These are phyloP conservation scores for Leccinum pachyderme DNA, from an alignment of 1,284 basidiomycete genomes.

Conservation along the genomic window DNA sequence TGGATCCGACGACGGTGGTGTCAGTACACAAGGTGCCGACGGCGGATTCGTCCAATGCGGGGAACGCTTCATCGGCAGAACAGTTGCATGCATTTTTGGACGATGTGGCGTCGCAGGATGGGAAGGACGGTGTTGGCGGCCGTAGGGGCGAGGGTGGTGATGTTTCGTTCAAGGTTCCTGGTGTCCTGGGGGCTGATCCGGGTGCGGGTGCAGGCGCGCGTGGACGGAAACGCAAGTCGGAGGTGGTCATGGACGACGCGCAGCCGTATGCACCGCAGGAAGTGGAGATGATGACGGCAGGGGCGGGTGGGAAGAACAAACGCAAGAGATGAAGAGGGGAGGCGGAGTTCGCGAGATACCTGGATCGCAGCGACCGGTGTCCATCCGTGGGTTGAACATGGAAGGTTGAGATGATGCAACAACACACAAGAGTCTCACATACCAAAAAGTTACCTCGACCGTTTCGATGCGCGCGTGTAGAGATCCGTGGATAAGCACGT, in stretches of 20 bases:
- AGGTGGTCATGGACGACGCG: conserved; percentile 32
- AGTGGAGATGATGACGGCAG: neutral
- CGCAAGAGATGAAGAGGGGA: conserved; percentile 22
- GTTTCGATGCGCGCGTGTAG: no score
- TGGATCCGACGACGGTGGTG: conserved; percentile 30
- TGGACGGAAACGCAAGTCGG: conserved; percentile 49
- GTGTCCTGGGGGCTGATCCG: no score
- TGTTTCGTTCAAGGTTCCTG: no score
- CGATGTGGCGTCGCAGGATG: conserved; percentile 36
- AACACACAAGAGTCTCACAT: no score
- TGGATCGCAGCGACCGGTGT: neutral
- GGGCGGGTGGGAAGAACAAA: conserved; percentile 19
- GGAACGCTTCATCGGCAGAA: conserved; percentile 34
- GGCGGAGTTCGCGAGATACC: neutral
- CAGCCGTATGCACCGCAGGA: conserved; percentile 2
- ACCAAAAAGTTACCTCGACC: no score
- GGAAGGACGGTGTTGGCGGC: conserved; percentile 9
- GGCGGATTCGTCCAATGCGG: conserved; percentile 27
- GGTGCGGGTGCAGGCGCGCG: conserved; percentile 5
- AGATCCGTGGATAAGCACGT: no score
- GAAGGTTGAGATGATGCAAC: no score
- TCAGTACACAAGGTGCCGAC: conserved; percentile 11
- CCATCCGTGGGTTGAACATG: neutral
- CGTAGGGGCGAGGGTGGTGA: no score
- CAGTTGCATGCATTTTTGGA: conserved; percentile 46